Evolutionary conservation across 208 protist genomes (phyloP).

Genomic region (Giardia muris): DNA sequence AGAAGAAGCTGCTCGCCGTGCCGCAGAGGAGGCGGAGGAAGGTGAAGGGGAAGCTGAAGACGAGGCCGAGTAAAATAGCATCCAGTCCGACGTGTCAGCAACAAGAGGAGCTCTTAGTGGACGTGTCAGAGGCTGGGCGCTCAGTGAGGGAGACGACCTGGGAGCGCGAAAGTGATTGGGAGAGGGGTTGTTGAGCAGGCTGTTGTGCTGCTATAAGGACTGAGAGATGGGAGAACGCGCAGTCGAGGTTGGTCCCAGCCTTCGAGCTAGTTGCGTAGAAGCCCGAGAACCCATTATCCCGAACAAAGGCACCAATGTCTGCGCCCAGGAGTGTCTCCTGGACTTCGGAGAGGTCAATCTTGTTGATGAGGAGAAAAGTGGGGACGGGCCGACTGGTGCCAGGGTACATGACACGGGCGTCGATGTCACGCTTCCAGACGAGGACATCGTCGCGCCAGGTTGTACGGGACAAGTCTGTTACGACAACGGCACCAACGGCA

Average conservation of each 20-base stretch:
- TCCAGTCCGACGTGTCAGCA: too few species aligned
- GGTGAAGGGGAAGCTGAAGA: background rate
- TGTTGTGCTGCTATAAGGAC: too few species aligned
- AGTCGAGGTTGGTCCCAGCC: background rate
- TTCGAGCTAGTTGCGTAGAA: background rate
- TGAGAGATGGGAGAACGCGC: background rate
- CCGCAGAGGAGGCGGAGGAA: background rate
- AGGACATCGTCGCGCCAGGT: background rate
- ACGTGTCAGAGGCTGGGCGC: too few species aligned
- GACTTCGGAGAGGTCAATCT: background rate
- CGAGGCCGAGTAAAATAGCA: background rate
- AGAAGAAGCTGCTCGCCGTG: background rate
- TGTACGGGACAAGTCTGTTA: background rate
- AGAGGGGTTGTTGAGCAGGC: too few species aligned
- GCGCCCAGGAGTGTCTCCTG: background rate
- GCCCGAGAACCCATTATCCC: background rate
- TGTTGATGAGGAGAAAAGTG: background rate
- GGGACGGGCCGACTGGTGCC: background rate
- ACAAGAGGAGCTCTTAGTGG: too few species aligned
- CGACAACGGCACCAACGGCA: background rate
- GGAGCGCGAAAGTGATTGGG: too few species aligned
- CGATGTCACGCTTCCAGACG: background rate
- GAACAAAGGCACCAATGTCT: background rate
- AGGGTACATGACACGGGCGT: background rate
- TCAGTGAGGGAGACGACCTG: too few species aligned